These are phyloP conservation scores for Boletus eberwhitei DNA, from an alignment of 768 basidiomycete genomes.

Conservation along the genomic window DNA sequence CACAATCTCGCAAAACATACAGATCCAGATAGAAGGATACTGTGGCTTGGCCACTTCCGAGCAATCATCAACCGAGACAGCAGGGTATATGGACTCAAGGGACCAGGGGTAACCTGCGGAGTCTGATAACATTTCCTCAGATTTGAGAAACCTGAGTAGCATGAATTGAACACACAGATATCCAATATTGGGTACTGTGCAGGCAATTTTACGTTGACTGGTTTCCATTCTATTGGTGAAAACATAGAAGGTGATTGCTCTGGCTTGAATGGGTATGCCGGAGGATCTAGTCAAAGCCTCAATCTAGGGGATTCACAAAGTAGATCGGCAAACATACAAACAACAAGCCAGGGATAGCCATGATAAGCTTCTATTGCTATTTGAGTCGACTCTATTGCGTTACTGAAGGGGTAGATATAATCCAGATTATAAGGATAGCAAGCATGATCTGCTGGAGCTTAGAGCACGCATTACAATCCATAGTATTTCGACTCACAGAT, in stretches of 20 bases:
- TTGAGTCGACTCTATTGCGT: background rate
- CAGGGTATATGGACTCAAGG: constrained; percentile 25
- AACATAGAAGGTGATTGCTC: background rate
- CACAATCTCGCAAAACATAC: constrained; percentile 15
- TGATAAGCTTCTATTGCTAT: constrained; percentile 10
- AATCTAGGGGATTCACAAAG: background rate
- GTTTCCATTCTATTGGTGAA: background rate
- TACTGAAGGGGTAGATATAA: constrained; percentile 33
- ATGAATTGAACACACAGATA: constrained; percentile 28
- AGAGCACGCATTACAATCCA: background rate
- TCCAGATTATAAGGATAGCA: constrained; percentile 41
- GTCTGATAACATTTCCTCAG: constrained; percentile 6
- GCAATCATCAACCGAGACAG: constrained; percentile 1
- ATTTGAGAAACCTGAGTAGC: background rate
- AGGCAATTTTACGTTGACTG: constrained; percentile 13
- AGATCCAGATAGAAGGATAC: constrained; percentile 25
- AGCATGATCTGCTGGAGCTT: constrained; percentile 31
- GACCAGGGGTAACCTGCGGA: constrained; percentile 28
- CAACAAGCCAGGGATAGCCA: constrained; percentile 36
- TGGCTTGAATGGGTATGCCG: constrained; percentile 22
- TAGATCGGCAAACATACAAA: constrained; percentile 31
- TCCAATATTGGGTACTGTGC: constrained; percentile 27
- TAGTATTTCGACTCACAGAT: constrained; percentile 33
- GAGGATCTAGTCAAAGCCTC: constrained; percentile 14
- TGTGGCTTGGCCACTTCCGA: background rate